These are phyloP conservation scores for Tylopilus subfusipes DNA, from an alignment of 768 basidiomycete genomes.

Conservation along the genomic window DNA sequence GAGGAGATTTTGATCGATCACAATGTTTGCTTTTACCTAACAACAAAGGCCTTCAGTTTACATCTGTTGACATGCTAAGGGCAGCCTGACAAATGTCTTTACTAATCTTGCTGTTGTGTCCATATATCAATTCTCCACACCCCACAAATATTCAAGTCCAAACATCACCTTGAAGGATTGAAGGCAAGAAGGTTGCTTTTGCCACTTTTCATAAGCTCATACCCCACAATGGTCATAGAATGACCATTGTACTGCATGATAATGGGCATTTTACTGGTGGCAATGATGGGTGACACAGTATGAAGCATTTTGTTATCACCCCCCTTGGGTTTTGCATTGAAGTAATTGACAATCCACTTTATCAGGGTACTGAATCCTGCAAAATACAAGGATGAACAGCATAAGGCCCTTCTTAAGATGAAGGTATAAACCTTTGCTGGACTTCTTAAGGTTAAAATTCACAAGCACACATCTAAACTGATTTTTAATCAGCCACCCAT, in stretches of 20 bases:
- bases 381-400: background rate
- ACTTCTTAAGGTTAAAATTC: slow-evolving; percentile 55
- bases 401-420: background rate
- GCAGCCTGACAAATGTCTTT: slow-evolving; percentile 21
- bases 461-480: slow-evolving; percentile 51
- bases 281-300: slow-evolving; percentile 46
- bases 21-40: slow-evolving; percentile 23
- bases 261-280: slow-evolving; percentile 70
- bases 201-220: slow-evolving; percentile 61
- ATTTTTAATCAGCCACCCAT: background rate
- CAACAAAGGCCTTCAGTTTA: slow-evolving; percentile 1
- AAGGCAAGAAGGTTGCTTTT: slow-evolving; percentile 65
- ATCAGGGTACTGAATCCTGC: slow-evolving; percentile 48
- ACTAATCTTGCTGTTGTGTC: slow-evolving; percentile 10
- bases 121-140: background rate
- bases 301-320: slow-evolving; percentile 53
- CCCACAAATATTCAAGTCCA: background rate
- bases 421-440: slow-evolving; percentile 41
- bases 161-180: slow-evolving; percentile 66
- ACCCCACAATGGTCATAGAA: slow-evolving; percentile 82
- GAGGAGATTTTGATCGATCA: slow-evolving; percentile 17
- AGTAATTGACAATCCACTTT: slow-evolving; percentile 78
- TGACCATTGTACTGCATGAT: slow-evolving; percentile 83
- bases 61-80: slow-evolving; percentile 5
- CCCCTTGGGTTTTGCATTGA: slow-evolving; percentile 38